Conservation (phyloP, 2,329 filamentous ascomycete genomes). For the Ophiostoma quercus region DNA sequence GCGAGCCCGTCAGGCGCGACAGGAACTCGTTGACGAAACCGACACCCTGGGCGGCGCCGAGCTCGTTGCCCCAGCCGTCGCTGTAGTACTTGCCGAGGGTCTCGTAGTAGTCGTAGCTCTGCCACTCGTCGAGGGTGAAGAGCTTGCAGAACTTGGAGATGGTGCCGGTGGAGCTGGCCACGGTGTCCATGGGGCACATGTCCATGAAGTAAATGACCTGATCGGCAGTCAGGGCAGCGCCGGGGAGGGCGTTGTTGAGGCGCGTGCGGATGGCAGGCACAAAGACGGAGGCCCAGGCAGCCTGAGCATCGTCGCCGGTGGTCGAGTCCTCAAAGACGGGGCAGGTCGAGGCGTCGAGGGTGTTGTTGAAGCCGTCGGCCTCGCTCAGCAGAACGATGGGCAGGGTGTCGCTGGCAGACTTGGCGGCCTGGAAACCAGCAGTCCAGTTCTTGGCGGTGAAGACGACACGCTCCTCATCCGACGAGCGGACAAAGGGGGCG, state of each 20-base stretch:
- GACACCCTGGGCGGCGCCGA: constrained; percentile 79
- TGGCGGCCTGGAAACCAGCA: constrained; percentile 64
- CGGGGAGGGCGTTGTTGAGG: constrained; percentile 63
- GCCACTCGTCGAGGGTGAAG: constrained; percentile 70
- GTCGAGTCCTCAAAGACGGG: constrained; percentile 57
- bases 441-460: constrained; percentile 69
- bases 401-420: background rate
- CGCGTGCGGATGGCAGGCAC: constrained; percentile 61
- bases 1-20: constrained; percentile 64
- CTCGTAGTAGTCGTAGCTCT: constrained; percentile 73
- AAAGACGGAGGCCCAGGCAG: constrained; percentile 58
- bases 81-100: constrained; percentile 80
- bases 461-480: constrained; percentile 40
- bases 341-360: constrained; percentile 67
- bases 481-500: constrained; percentile 48
- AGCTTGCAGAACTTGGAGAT: constrained; percentile 70
- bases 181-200: constrained; percentile 77
- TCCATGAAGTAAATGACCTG: constrained; percentile 77
- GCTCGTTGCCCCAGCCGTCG: constrained; percentile 67
- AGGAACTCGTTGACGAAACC: constrained; percentile 86
- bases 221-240: constrained; percentile 56
- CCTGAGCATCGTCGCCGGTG: constrained; percentile 49
- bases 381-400: constrained; percentile 64
- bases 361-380: constrained; percentile 65
- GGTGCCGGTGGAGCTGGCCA: constrained; percentile 41